Evolutionary conservation across 1,139 yeast genomes (phyloP).

Genomic region (Hanseniaspora gamundiae): DNA sequence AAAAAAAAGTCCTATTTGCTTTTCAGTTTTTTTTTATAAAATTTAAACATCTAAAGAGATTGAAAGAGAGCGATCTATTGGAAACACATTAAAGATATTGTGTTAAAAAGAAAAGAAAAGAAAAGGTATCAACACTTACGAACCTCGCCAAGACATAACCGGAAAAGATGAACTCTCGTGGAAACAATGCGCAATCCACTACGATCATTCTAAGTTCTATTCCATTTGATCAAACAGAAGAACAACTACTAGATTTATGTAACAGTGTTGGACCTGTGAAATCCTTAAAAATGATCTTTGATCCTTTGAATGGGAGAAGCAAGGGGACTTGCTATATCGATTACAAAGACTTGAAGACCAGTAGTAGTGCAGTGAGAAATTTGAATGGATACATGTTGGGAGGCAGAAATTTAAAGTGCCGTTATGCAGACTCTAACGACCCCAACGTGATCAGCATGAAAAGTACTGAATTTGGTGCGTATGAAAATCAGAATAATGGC

Average conservation of each 20-base stretch:
- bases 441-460: background rate
- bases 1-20: no score
- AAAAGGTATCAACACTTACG: background rate
- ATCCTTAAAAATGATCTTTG: conserved; percentile 66
- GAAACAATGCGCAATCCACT: conserved; percentile 2
- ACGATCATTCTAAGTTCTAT: conserved; percentile 22
- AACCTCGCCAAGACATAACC: background rate
- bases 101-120: background rate
- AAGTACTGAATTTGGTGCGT: conserved; percentile 26
- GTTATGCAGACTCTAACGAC: conserved; percentile 33
- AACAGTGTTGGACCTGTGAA: conserved; percentile 64
- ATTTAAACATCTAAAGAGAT: no score
- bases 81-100: no score
- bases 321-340: conserved; percentile 86
- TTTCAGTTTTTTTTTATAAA: background rate
- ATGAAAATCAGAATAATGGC: no score
- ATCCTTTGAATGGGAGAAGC: conserved; percentile 79
- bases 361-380: conserved; percentile 84
- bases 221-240: conserved; percentile 76
- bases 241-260: conserved; percentile 48
- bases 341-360: conserved; percentile 66
- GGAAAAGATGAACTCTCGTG: conserved; percentile 1
- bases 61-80: no score
- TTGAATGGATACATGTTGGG: conserved; percentile 73
- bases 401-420: conserved; percentile 59